Conservation (phyloP, 495 filamentous ascomycete species). For the Cercophora samala region DNA sequence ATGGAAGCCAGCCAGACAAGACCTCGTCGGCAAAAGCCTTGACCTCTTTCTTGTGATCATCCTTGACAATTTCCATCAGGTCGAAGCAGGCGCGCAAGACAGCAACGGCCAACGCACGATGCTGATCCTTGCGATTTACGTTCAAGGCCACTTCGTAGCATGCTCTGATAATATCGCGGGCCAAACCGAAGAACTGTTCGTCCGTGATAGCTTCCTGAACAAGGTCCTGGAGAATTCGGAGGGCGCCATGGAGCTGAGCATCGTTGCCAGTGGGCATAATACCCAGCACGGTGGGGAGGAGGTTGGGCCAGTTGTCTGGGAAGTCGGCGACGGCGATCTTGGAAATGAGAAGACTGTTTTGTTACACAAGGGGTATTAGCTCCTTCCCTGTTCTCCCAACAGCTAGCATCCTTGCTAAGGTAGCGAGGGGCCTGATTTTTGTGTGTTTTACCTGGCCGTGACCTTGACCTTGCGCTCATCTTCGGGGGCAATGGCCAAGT, state of each 20-base stretch:
- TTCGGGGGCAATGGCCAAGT: constrained; percentile 69
- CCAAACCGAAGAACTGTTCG: constrained; percentile 87
- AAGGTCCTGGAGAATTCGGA: constrained; percentile 82
- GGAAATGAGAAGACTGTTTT: constrained; percentile 79
- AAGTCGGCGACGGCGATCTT: constrained; percentile 94
- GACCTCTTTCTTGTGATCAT: constrained; percentile 79
- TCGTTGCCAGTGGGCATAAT: constrained; percentile 70
- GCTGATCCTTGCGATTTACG: constrained; percentile 63
- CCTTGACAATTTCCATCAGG: constrained; percentile 91
- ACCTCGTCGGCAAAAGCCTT: constrained; percentile 85
- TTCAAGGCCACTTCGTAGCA: constrained; percentile 80
- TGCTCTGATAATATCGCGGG: constrained; percentile 74
- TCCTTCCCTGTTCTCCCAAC: constrained; percentile 1
- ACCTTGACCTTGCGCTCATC: constrained; percentile 81
- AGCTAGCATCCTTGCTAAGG: neutral
- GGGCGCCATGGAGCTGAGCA: constrained; percentile 77
- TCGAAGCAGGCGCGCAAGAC: constrained; percentile 91
- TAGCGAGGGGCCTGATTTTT: neutral
- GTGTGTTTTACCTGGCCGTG: constrained; percentile 57
- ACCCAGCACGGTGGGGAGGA: constrained; percentile 75
- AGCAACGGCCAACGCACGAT: constrained; percentile 78
- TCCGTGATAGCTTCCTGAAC: constrained; percentile 91
- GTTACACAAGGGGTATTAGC: constrained; percentile 8
- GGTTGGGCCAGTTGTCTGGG: constrained; percentile 85
- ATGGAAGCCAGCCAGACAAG: constrained; percentile 78